Percentiles rank a stretch among this genome's conserved stretches.
phyloP scores from a whole-genome alignment of 1,139 yeast genomes.

The Geotrichum reessii region DNA sequence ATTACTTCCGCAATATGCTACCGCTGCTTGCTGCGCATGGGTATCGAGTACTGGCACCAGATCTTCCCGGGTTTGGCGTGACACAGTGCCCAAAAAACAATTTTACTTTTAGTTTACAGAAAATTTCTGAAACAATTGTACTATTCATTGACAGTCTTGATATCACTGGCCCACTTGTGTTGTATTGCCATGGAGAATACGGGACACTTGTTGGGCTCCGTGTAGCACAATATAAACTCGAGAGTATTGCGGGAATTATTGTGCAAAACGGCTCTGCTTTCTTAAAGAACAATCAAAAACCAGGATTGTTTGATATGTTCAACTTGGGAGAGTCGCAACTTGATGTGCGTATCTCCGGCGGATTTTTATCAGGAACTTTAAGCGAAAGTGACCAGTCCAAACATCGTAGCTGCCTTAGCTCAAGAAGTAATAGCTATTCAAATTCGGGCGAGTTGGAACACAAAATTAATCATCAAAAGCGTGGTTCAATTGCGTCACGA shows the following conservation, averaged over 20 bases:
- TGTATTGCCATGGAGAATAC: conserved; percentile 41
- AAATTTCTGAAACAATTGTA: conserved; percentile 35
- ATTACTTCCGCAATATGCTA: conserved; percentile 38
- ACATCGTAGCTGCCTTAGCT: background rate
- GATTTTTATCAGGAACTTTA: background rate
- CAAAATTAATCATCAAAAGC: background rate
- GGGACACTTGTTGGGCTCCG: conserved; percentile 44
- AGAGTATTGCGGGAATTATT: conserved; percentile 34
- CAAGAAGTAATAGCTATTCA: background rate
- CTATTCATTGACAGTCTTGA: conserved; percentile 33
- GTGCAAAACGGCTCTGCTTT: conserved; percentile 45
- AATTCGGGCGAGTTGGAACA: background rate
- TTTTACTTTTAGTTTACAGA: conserved; percentile 36
- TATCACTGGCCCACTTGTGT: conserved; percentile 31
- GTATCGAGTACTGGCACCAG: conserved; percentile 40
- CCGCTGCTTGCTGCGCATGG: conserved; percentile 35
- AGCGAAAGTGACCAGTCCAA: background rate
- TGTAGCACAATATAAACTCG: conserved; percentile 36
- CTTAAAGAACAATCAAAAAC: background rate
- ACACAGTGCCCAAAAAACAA: conserved; percentile 33
- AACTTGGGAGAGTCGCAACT: background rate
- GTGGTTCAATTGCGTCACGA: background rate
- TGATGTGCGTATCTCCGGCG: background rate
- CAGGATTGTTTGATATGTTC: background rate
- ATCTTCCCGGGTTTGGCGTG: conserved; percentile 43